Conservation (phyloP, 192 early-diverging fungal genomes). For the Linnemannia exigua region DNA sequence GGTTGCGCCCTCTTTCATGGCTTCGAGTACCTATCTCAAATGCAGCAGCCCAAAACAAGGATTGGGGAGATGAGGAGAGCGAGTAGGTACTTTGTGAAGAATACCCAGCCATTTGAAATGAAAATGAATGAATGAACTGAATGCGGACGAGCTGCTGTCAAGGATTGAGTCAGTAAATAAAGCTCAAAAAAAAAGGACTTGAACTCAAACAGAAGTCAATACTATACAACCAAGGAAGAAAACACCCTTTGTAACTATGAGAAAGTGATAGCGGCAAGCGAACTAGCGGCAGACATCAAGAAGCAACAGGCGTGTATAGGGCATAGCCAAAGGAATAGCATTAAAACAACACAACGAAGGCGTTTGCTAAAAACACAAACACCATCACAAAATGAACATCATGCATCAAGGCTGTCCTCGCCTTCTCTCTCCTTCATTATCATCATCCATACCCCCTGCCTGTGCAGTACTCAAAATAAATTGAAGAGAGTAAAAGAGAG, state of each 20-base stretch:
- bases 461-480: too few relatives aligned
- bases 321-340: too few relatives aligned
- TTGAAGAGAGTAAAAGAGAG: too few relatives aligned
- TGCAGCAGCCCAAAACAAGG: too few relatives aligned
- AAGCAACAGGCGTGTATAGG: too few relatives aligned
- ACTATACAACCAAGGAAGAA: not conserved
- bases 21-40: too few relatives aligned
- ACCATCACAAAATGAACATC: not conserved
- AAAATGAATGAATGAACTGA: not conserved
- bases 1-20: too few relatives aligned
- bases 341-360: not conserved
- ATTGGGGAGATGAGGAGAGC: too few relatives aligned
- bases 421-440: not conserved
- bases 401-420: not conserved
- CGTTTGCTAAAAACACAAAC: not conserved
- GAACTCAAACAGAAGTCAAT: not conserved
- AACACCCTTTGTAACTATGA: too few relatives aligned
- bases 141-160: not conserved
- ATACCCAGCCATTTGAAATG: not conserved
- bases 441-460: too few relatives aligned
- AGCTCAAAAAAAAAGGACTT: not conserved
- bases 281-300: not conserved
- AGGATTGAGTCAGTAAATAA: not conserved
- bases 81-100: not conserved
- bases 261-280: too few relatives aligned